Conservation (phyloP, 139 green algal genomes). For the Chlamydomonas sp. region DNA sequence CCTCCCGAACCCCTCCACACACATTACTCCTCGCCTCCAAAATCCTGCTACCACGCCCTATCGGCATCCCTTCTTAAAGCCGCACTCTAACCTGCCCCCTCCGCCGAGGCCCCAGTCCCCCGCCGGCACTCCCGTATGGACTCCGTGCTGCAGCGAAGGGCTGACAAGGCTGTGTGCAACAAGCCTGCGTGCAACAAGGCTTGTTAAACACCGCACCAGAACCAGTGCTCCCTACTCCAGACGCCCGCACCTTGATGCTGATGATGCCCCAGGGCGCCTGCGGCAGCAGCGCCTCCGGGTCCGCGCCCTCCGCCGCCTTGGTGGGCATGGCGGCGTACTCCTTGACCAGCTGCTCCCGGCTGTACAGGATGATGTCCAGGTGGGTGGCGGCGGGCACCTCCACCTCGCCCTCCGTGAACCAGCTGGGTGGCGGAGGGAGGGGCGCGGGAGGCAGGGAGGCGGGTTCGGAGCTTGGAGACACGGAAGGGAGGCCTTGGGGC, state of each 20-base stretch:
- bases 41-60: no score
- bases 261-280: conserved; percentile 95
- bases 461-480: neutral
- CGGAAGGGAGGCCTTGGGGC: neutral
- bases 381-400: conserved; percentile 75
- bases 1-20: no score
- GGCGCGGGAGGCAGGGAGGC: neutral
- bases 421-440: conserved; percentile 59
- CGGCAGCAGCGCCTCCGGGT: conserved; percentile 41
- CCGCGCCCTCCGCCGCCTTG: conserved; percentile 37
- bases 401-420: conserved; percentile 76
- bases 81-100: no score
- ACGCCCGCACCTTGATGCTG: conserved; percentile 48
- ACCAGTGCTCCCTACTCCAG: neutral
- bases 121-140: no score
- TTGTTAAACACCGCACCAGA: no score
- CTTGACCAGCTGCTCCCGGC: conserved; percentile 84
- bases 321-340: conserved; percentile 80
- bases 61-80: no score
- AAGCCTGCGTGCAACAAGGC: no score
- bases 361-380: conserved; percentile 97
- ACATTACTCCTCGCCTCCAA: no score
- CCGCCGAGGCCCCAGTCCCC: no score
- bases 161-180: no score
- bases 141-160: no score